These are phyloP conservation scores for Irpex sp. DNA, from an alignment of 1,284 basidiomycete species.

Conservation along the genomic window DNA sequence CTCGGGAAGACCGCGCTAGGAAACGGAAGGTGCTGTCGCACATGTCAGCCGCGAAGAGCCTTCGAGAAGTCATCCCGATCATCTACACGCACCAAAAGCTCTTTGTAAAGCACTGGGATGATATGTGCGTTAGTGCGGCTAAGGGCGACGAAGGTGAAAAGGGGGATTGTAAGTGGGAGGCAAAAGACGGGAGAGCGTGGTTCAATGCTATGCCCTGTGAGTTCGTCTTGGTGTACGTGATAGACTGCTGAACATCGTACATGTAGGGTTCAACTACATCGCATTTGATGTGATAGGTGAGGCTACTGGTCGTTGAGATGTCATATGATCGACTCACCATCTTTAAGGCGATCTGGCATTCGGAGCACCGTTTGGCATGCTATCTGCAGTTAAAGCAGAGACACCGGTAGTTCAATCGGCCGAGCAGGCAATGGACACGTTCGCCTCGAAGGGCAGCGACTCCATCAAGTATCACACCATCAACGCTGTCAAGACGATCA, in stretches of 20 bases:
- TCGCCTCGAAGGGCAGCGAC: background rate
- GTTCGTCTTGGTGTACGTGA: background rate
- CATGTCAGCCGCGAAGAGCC: background rate
- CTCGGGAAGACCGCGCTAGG: background rate
- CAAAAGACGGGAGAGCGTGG: background rate
- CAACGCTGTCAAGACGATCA: background rate
- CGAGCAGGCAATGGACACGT: background rate
- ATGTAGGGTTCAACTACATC: background rate
- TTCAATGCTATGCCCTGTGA: background rate
- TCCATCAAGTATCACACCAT: background rate
- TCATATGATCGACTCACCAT: background rate
- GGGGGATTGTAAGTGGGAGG: background rate
- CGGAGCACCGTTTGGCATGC: conserved; percentile 82
- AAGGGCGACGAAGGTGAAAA: background rate
- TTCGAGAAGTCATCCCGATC: background rate
- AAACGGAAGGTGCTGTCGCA: background rate
- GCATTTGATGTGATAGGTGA: background rate
- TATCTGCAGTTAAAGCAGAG: background rate
- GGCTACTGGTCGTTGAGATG: background rate
- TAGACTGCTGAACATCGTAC: background rate
- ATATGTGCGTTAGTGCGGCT: background rate
- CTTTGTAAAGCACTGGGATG: background rate
- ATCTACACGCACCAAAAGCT: background rate
- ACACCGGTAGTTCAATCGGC: background rate
- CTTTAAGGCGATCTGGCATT: conserved; percentile 59